Conservation (phyloP, 352 stramenopile species). For the Phytophthora sp. region DNA sequence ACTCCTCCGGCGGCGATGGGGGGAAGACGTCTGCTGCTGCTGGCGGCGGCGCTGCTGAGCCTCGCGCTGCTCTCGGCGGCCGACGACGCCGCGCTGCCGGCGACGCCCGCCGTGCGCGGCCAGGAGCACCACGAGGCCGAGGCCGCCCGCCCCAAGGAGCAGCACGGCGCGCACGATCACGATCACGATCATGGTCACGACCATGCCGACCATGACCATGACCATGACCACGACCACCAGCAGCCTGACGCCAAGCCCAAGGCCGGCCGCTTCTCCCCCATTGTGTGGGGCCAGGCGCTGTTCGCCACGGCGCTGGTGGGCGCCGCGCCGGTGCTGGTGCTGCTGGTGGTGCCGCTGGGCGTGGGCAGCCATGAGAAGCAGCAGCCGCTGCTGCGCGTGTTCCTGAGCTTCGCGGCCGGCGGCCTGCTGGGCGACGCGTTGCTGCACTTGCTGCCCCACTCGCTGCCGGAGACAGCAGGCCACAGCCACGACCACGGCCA, state of each 20-base stretch:
- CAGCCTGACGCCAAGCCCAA: conserved; percentile 9
- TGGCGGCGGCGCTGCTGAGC: conserved; percentile 20
- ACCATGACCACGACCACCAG: conserved; percentile 30
- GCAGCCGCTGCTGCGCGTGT: conserved; percentile 77
- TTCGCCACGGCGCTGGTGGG: conserved; percentile 78
- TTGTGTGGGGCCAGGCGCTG: conserved; percentile 67
- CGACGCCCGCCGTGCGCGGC: conserved; percentile 6
- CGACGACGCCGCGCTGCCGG: conserved; percentile 5
- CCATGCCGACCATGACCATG: conserved; percentile 30
- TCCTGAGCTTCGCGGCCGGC: conserved; percentile 89
- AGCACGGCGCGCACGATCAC: conserved; percentile 31
- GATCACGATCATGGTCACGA: conserved; percentile 25
- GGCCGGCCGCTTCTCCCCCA: conserved; percentile 43
- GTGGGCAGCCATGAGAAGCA: conserved; percentile 58
- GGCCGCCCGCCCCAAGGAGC: background rate
- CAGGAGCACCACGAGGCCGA: conserved; percentile 14
- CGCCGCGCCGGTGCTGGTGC: conserved; percentile 68
- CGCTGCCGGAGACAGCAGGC: conserved; percentile 47
- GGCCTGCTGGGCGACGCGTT: conserved; percentile 91
- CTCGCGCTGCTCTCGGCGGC: conserved; percentile 15
- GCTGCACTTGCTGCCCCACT: conserved; percentile 91
- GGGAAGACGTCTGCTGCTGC: conserved; percentile 22
- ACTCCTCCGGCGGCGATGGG: conserved; percentile 11
- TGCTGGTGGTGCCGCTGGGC: conserved; percentile 76
- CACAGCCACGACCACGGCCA: conserved; percentile 43